These are phyloP conservation scores for Monosporascus sp. DNA, from an alignment of 2,329 filamentous ascomycete species.

Conservation along the genomic window DNA sequence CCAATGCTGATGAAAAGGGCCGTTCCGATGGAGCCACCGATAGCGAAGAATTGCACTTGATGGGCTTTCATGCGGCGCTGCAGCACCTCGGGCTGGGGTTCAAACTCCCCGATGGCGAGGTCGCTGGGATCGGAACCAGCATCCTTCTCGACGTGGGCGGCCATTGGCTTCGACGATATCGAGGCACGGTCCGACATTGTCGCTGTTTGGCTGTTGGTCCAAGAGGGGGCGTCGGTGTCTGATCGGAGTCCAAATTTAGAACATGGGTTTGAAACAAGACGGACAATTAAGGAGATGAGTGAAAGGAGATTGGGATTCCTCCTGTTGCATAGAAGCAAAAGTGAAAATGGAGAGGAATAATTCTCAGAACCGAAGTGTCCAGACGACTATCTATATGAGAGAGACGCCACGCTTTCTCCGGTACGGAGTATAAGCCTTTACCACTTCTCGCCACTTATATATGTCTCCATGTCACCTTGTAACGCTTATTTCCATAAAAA, in stretches of 20 bases:
- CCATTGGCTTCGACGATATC: neutral
- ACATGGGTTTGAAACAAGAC: too few relatives aligned
- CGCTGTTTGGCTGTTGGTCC: neutral
- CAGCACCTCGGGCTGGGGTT: neutral
- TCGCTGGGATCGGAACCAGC: neutral
- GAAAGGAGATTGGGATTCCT: too few relatives aligned
- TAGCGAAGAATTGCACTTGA: slow-evolving; percentile 10
- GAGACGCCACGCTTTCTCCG: too few relatives aligned
- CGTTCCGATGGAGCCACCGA: slow-evolving; percentile 19
- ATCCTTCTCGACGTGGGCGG: neutral
- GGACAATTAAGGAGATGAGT: too few relatives aligned
- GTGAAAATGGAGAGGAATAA: too few relatives aligned
- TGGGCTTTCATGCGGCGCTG: neutral
- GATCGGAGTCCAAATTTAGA: neutral
- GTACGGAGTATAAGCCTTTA: too few relatives aligned
- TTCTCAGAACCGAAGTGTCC: too few relatives aligned
- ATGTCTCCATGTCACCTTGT: too few relatives aligned
- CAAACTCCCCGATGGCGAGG: neutral
- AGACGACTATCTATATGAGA: too few relatives aligned
- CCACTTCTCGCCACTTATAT: too few relatives aligned
- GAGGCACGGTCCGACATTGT: neutral
- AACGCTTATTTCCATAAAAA: too few relatives aligned
- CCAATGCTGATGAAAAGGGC: slow-evolving; percentile 19
- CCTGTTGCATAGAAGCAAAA: too few relatives aligned
- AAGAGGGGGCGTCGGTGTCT: neutral